Evolutionary conservation across 192 early-diverging fungal species (phyloP).

Genomic region (Piromyces finnis): DNA sequence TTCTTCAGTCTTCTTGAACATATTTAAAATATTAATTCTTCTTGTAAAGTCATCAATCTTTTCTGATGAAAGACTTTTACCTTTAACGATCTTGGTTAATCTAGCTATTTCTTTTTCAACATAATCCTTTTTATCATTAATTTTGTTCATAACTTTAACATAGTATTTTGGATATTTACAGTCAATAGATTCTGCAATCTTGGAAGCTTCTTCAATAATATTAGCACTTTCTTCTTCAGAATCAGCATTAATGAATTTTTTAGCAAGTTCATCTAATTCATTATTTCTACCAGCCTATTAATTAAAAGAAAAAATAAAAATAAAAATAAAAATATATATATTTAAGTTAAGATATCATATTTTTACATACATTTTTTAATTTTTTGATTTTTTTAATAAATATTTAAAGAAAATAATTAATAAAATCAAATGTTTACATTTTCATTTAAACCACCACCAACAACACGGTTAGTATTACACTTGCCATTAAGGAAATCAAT

Average conservation of each 20-base stretch:
- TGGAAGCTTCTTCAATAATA: slow-evolving; percentile 18
- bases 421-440: slow-evolving; percentile 16
- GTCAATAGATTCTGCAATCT: slow-evolving; percentile 6
- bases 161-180: slow-evolving; percentile 64
- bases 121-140: slow-evolving; percentile 43
- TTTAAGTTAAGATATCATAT: too few species aligned
- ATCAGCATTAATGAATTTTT: slow-evolving; percentile 39
- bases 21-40: slow-evolving; percentile 63
- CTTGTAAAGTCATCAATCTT: slow-evolving; percentile 75
- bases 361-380: too few species aligned
- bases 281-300: slow-evolving; percentile 35
- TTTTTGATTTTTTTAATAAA: too few species aligned
- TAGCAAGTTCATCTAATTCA: slow-evolving; percentile 33
- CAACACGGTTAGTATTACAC: slow-evolving; percentile 51
- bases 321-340: background rate
- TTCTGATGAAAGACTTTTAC: slow-evolving; percentile 39
- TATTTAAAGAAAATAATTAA: too few species aligned
- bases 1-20: slow-evolving; percentile 5
- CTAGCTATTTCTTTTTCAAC: slow-evolving; percentile 60
- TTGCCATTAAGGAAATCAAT: slow-evolving; percentile 71
- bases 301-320: too few species aligned
- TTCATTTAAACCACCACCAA: slow-evolving; percentile 51
- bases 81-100: slow-evolving; percentile 55
- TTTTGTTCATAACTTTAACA: slow-evolving; percentile 79
- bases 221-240: slow-evolving; percentile 15